A percentile compares a stretch with the other conserved stretches of the same genome.
Evolutionary conservation across 2,329 filamentous ascomycete species (phyloP).

Genomic region (Calonectria fujianensis): DNA sequence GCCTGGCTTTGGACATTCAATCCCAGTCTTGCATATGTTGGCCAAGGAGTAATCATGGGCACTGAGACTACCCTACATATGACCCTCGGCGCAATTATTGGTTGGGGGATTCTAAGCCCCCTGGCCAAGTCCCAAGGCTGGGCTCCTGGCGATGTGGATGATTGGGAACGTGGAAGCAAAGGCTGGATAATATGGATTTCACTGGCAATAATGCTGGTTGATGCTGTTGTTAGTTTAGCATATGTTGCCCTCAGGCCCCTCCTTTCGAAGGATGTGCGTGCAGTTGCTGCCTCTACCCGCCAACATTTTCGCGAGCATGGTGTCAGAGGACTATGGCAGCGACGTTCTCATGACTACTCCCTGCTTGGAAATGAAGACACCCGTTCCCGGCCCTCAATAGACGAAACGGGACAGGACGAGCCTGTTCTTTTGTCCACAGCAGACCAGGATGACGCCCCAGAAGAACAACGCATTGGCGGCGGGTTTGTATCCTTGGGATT

Average conservation of each 20-base stretch:
- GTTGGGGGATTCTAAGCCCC: constrained; percentile 94
- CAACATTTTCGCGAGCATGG: constrained; percentile 47
- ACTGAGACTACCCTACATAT: constrained; percentile 96
- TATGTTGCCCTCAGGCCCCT: constrained; percentile 83
- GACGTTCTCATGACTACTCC: constrained; percentile 50
- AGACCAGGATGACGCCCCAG: constrained; percentile 85
- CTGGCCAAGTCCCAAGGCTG: constrained; percentile 89
- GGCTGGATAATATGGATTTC: constrained; percentile 99
- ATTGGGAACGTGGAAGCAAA: constrained; percentile 96
- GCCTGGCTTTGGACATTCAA: constrained; percentile 98
- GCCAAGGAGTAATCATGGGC: constrained; percentile 99
- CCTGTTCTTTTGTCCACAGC: constrained; percentile 60
- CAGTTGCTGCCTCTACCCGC: not conserved
- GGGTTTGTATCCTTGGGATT: constrained; percentile 85
- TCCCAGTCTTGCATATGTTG: constrained; percentile 96
- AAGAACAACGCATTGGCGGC: constrained; percentile 85
- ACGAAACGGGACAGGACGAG: constrained; percentile 39
- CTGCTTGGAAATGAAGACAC: constrained; percentile 45
- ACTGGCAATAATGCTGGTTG: constrained; percentile 95
- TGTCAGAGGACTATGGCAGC: constrained; percentile 48
- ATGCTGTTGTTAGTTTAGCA: constrained; percentile 90
- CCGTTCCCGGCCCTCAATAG: constrained; percentile 23
- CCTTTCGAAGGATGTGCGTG: constrained; percentile 45
- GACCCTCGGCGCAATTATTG: constrained; percentile 90
- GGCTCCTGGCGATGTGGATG: constrained; percentile 89